Conservation (phyloP, 108 stramenopile genomes). For the Mayamaea pseudoterrestris region DNA sequence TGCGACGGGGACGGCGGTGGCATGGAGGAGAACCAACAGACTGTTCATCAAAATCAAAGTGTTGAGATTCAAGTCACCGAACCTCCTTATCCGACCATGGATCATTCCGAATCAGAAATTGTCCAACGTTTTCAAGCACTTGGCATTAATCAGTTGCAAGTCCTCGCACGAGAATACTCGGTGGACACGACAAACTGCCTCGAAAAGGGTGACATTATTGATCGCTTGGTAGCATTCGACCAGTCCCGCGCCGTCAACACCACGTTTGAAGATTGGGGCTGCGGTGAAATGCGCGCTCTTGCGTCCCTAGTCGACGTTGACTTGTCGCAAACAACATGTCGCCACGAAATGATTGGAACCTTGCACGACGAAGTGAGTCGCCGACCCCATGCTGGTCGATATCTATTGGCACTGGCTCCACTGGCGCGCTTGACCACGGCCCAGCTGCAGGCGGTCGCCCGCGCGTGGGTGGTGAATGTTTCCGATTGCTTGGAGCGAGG, state of each 20-base stretch:
- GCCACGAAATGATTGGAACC: conserved; percentile 18
- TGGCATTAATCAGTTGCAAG: conserved; percentile 24
- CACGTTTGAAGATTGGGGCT: background rate
- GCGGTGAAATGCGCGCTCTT: conserved; percentile 2
- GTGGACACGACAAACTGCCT: conserved; percentile 38
- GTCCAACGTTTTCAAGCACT: too few relatives aligned
- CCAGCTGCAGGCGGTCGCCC: conserved; percentile 27
- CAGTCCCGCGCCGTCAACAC: background rate
- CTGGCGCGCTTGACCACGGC: conserved; percentile 13
- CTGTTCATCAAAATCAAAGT: too few relatives aligned
- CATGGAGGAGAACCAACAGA: too few relatives aligned
- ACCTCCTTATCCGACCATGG: too few relatives aligned
- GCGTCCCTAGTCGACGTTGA: conserved; percentile 8
- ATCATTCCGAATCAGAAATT: too few relatives aligned
- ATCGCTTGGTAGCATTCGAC: conserved; percentile 8
- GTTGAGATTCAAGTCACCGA: too few relatives aligned
- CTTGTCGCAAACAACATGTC: conserved; percentile 10
- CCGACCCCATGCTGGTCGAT: conserved; percentile 21
- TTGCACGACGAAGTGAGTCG: conserved; percentile 7
- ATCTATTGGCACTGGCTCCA: conserved; percentile 22
- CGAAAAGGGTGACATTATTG: conserved; percentile 39
- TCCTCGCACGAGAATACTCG: conserved; percentile 14
- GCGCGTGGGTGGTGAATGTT: conserved; percentile 29
- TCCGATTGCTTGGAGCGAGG: conserved; percentile 39
- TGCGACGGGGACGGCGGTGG: too few relatives aligned